Evolutionary conservation across 495 filamentous ascomycete genomes (phyloP).

Genomic region (Penicillium alfredii): DNA sequence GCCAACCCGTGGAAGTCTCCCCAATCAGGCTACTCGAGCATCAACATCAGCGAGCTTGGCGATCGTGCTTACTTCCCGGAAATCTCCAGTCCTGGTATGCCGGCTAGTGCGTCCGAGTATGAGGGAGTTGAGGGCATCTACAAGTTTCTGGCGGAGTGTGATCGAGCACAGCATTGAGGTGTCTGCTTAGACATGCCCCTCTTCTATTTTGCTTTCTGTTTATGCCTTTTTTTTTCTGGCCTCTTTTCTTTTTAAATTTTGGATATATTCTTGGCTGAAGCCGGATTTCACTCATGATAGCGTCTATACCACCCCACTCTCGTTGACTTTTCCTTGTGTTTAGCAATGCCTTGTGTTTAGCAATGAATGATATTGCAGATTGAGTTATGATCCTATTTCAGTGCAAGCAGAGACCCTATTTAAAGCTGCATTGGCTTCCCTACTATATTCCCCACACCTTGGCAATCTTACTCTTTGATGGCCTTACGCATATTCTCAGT

Average conservation of each 20-base stretch:
- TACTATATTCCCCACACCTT: no score
- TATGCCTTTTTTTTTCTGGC: neutral
- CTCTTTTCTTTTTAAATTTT: neutral
- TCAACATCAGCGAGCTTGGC: conserved; percentile 49
- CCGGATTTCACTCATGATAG: conserved; percentile 13
- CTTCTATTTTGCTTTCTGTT: conserved; percentile 1
- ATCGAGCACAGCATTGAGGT: conserved; percentile 43
- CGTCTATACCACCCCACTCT: conserved; percentile 26
- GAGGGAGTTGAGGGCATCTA: conserved; percentile 84
- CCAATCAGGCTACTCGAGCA: conserved; percentile 46
- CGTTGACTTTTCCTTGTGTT: conserved; percentile 7
- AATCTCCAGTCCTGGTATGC: conserved; percentile 34
- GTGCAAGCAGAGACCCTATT: no score
- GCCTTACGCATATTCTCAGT: no score
- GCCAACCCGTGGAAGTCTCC: conserved; percentile 46
- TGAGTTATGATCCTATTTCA: no score
- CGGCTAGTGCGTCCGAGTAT: conserved; percentile 50
- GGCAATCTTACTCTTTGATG: no score
- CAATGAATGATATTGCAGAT: no score
- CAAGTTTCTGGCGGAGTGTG: conserved; percentile 80
- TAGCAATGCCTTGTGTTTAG: no score
- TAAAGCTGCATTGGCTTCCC: no score
- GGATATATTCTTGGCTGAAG: conserved; percentile 7
- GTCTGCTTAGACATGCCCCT: neutral
- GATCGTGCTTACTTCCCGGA: conserved; percentile 39